Evolutionary conservation across 2,329 filamentous ascomycete genomes (phyloP).

Genomic region (Aspergillus pseudoviridinutans): DNA sequence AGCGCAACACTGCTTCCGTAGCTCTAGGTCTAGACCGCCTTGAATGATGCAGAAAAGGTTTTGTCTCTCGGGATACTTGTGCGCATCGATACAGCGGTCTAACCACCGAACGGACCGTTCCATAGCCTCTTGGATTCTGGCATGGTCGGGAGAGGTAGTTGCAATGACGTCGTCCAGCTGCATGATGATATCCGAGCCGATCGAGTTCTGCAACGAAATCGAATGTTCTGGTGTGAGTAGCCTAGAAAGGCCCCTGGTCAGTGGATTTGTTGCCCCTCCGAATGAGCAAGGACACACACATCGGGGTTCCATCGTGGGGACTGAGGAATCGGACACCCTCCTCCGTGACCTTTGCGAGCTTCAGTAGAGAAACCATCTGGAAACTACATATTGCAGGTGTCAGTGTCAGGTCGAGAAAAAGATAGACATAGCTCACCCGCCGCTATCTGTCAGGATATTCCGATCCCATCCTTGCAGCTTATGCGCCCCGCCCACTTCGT

Average conservation of each 20-base stretch:
- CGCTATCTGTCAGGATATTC: constrained; percentile 78
- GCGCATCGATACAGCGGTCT: constrained; percentile 87
- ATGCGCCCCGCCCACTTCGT: constrained; percentile 86
- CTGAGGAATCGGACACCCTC: constrained; percentile 94
- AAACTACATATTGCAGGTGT: constrained; percentile 56
- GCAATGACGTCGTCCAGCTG: constrained; percentile 97
- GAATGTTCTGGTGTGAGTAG: constrained; percentile 96
- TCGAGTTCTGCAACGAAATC: constrained; percentile 91
- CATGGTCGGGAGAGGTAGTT: constrained; percentile 85
- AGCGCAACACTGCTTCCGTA: constrained; percentile 76
- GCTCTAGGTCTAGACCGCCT: constrained; percentile 82
- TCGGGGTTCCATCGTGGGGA: constrained; percentile 89
- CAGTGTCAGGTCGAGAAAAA: neutral
- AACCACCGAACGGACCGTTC: constrained; percentile 91
- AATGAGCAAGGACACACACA: constrained; percentile 48
- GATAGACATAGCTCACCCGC: constrained; percentile 38
- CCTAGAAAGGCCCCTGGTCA: constrained; percentile 32
- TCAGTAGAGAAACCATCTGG: constrained; percentile 96
- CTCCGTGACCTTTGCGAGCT: constrained; percentile 90
- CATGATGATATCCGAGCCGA: constrained; percentile 99
- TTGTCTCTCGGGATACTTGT: constrained; percentile 75
- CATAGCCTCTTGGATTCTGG: constrained; percentile 91
- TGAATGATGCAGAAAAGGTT: constrained; percentile 99
- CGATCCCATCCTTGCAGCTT: constrained; percentile 91
- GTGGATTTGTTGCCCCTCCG: neutral